A percentile compares a stretch with the other conserved stretches of the same genome.
phyloP scores from a whole-genome alignment of 192 early-diverging fungal species.

The Phlyctochytrium arcticum region DNA sequence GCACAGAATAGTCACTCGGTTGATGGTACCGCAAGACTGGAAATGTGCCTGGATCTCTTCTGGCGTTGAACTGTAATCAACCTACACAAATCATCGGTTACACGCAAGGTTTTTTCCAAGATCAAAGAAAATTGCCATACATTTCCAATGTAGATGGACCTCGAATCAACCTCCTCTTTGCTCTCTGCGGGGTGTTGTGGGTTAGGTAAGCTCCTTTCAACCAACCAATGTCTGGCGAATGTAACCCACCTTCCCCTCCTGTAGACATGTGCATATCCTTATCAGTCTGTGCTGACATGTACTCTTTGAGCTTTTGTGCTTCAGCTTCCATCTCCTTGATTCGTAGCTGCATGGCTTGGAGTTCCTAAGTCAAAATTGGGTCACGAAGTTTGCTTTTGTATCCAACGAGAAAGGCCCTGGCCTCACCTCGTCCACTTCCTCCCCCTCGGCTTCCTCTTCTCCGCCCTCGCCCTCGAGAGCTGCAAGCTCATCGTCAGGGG shows the following conservation, averaged over 20 bases:
- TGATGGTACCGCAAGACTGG: constrained; percentile 91
- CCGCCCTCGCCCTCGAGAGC: not conserved
- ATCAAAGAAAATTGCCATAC: constrained; percentile 34
- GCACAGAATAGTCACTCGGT: constrained; percentile 92
- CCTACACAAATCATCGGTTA: constrained; percentile 28
- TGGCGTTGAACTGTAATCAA: constrained; percentile 91
- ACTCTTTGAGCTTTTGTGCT: constrained; percentile 70
- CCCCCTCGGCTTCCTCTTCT: constrained; percentile 1
- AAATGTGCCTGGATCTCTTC: constrained; percentile 95
- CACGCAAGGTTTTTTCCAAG: not conserved
- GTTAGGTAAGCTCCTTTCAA: not conserved
- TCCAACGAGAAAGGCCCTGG: not conserved
- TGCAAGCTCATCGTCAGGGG: not conserved
- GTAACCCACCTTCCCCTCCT: constrained; percentile 13
- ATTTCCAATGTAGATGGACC: constrained; percentile 95
- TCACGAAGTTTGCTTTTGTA: too few species aligned
- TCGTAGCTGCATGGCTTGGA: constrained; percentile 74
- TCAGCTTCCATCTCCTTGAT: constrained; percentile 80
- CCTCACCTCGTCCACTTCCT: not conserved
- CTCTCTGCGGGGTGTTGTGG: constrained; percentile 1
- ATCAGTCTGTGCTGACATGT: constrained; percentile 74
- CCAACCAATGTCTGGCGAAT: too few species aligned
- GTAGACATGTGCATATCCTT: constrained; percentile 55
- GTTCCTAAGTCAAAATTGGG: constrained; percentile 56
- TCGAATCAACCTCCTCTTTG: constrained; percentile 71